phyloP scores from a whole-genome alignment of 2,329 filamentous ascomycete genomes.

The Aspergillus jensenii region DNA sequence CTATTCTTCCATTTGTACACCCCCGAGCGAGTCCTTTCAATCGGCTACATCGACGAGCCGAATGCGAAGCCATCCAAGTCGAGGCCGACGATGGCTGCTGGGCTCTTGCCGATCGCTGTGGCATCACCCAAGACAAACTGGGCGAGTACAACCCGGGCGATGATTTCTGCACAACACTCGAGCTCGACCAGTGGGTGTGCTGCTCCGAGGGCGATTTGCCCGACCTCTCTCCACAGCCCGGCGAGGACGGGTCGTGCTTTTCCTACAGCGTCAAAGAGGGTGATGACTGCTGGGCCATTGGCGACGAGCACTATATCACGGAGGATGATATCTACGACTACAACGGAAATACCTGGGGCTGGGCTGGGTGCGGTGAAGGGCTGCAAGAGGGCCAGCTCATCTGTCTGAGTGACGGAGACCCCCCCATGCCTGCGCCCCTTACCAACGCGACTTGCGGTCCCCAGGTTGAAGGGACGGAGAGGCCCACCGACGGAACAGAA shows the following conservation, averaged over 20 bases:
- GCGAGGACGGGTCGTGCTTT: conserved; percentile 39
- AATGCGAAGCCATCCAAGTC: background rate
- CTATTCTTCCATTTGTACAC: background rate
- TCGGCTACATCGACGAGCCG: background rate
- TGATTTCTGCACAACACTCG: conserved; percentile 10
- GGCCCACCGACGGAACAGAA: conserved; percentile 26
- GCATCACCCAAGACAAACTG: conserved; percentile 8
- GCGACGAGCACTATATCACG: conserved; percentile 32
- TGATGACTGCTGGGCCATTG: conserved; percentile 34
- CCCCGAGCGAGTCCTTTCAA: background rate
- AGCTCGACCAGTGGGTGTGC: conserved; percentile 27
- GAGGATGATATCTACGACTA: conserved; percentile 36
- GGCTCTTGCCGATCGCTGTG: conserved; percentile 10
- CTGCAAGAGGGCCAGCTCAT: conserved; percentile 33
- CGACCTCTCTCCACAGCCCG: conserved; percentile 33
- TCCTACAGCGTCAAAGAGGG: conserved; percentile 31
- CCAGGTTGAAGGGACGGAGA: conserved; percentile 38
- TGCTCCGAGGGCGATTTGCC: conserved; percentile 17
- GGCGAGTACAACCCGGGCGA: conserved; percentile 11
- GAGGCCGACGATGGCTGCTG: conserved; percentile 9
- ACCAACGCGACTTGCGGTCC: conserved; percentile 48
- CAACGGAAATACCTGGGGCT: conserved; percentile 48
- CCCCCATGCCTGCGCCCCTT: conserved; percentile 42
- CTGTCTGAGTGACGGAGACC: conserved; percentile 41
- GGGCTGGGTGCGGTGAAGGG: conserved; percentile 36